Conservation (phyloP, 352 stramenopile genomes). For the Globisporangium camurandrum region DNA sequence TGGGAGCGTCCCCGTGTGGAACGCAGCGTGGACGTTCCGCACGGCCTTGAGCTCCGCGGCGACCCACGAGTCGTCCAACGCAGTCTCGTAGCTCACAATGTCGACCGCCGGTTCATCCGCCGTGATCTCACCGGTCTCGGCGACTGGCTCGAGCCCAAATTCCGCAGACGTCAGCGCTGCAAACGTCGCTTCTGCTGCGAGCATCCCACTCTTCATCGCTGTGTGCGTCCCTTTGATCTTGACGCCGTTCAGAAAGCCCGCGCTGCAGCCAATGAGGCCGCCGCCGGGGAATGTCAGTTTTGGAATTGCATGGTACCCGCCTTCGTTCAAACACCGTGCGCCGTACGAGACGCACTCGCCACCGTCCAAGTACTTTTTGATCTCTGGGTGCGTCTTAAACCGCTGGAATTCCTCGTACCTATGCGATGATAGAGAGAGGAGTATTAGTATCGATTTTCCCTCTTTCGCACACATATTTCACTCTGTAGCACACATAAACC, state of each 20-base stretch:
- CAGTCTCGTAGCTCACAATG: constrained; percentile 81
- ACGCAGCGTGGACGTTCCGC: constrained; percentile 95
- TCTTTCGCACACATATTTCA: no score
- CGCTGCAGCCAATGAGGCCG: constrained; percentile 94
- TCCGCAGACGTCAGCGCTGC: constrained; percentile 76
- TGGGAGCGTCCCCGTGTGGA: constrained; percentile 91
- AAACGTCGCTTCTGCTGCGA: constrained; percentile 95
- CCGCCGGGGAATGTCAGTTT: constrained; percentile 98
- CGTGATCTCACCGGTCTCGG: constrained; percentile 69
- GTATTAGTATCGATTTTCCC: no score
- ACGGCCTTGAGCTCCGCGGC: constrained; percentile 96
- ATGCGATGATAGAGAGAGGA: no score
- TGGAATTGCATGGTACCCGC: constrained; percentile 96
- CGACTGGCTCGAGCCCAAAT: constrained; percentile 44
- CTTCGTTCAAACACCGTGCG: constrained; percentile 91
- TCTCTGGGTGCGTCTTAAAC: constrained; percentile 97
- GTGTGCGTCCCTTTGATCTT: constrained; percentile 99
- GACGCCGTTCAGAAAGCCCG: constrained; percentile 97
- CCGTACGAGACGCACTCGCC: constrained; percentile 97
- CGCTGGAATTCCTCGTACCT: constrained; percentile 99
- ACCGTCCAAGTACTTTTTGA: constrained; percentile 91
- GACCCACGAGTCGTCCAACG: constrained; percentile 94
- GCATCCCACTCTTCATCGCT: constrained; percentile 97
- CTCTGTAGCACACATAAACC: no score
- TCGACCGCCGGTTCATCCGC: constrained; percentile 45